phyloP scores from a whole-genome alignment of 2,329 filamentous ascomycete genomes.

The Mollisia scopiformis region DNA sequence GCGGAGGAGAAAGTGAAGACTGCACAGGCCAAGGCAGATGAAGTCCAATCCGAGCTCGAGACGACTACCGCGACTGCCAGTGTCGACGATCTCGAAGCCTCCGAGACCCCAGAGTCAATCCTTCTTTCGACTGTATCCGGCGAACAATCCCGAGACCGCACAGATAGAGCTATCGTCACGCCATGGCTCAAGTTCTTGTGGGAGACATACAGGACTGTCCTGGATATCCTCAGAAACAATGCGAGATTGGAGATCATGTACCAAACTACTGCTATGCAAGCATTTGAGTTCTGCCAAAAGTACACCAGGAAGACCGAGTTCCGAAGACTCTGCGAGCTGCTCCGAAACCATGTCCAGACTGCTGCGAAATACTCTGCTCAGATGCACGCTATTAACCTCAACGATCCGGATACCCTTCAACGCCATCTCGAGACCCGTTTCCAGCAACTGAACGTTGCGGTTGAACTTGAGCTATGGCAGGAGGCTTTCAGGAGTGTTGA shows the following conservation, averaged over 20 bases:
- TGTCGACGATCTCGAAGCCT: conserved; percentile 94
- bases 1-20: conserved; percentile 95
- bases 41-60: conserved; percentile 87
- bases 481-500: conserved; percentile 99
- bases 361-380: conserved; percentile 98
- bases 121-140: conserved; percentile 96
- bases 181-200: conserved; percentile 99
- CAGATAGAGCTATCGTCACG: conserved; percentile 96
- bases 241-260: conserved; percentile 96
- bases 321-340: conserved; percentile 94
- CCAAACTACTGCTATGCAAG: conserved; percentile 96
- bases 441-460: conserved; percentile 96
- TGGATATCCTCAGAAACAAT: conserved; percentile 99
- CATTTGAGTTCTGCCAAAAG: conserved; percentile 98
- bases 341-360: conserved; percentile 98
- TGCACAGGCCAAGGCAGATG: conserved; percentile 93
- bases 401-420: conserved; percentile 95
- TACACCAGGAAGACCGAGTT: conserved; percentile 99
- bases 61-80: conserved; percentile 72
- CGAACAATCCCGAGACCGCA: conserved; percentile 95
- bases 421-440: conserved; percentile 97
- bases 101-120: conserved; percentile 97
- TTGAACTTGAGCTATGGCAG: conserved; percentile 98
- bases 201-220: conserved; percentile 98
- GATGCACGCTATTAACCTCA: conserved; percentile 99